Conservation (phyloP, 768 basidiomycete genomes). For the Amanita fuliginea region DNA sequence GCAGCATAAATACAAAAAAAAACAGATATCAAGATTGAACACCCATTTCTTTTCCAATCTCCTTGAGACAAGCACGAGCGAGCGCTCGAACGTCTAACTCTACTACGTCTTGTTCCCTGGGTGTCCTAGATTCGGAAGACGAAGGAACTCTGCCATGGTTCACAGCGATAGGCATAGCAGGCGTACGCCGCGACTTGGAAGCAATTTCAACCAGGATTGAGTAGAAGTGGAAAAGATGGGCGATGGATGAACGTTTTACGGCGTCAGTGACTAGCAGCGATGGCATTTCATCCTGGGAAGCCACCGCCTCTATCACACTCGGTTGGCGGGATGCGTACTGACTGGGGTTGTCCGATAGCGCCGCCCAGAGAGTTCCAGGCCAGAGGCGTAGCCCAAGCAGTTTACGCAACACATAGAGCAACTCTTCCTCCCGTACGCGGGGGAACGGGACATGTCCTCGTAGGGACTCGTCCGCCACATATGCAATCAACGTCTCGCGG, state of each 20-base stretch:
- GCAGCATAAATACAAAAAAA: too few relatives aligned
- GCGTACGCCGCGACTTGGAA: constrained; percentile 56
- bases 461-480: constrained; percentile 75
- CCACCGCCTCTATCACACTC: constrained; percentile 25
- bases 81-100: constrained; percentile 58
- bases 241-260: constrained; percentile 62
- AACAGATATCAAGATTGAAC: constrained; percentile 13
- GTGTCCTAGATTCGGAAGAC: constrained; percentile 2
- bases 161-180: constrained; percentile 34
- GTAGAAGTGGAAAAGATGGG: constrained; percentile 88
- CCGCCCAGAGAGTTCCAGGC: constrained; percentile 70
- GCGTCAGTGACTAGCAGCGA: constrained; percentile 56
- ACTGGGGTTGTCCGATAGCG: constrained; percentile 55
- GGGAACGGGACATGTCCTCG: constrained; percentile 87
- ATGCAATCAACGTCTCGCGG: constrained; percentile 51
- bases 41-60: constrained; percentile 70
- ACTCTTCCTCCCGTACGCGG: constrained; percentile 78
- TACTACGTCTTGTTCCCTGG: constrained; percentile 13
- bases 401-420: constrained; percentile 75
- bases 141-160: constrained; percentile 4
- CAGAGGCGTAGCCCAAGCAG: constrained; percentile 63
- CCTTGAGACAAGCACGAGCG: constrained; percentile 55
- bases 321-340: constrained; percentile 44
- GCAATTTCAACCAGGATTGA: constrained; percentile 68
- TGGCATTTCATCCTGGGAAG: constrained; percentile 27